Conservation (phyloP, 176 grass and related monocot genomes). For the Rhipidocladum racemiflorum region DNA sequence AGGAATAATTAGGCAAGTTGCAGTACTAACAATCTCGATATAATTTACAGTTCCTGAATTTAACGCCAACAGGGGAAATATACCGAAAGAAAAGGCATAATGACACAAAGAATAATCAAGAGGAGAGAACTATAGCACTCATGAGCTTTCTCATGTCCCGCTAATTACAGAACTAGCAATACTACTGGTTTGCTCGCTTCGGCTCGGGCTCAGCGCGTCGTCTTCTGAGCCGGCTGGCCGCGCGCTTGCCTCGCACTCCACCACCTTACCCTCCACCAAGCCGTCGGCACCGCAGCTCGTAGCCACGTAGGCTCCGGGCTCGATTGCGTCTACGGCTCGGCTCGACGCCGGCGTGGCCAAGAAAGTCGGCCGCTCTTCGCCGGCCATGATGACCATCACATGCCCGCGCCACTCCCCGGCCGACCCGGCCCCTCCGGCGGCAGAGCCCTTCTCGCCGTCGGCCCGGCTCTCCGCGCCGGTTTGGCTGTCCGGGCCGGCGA, state of each 20-base stretch:
- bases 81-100: not conserved
- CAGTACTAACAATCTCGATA: not conserved
- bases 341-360: slow-evolving; percentile 39
- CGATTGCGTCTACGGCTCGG: not conserved
- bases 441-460: slow-evolving; percentile 13
- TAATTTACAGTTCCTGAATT: not conserved
- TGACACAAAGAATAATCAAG: not conserved
- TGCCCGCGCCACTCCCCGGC: slow-evolving; percentile 19
- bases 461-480: not conserved
- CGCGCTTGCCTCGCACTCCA: slow-evolving; percentile 7
- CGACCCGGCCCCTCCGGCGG: not conserved
- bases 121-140: not conserved
- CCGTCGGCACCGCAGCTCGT: not conserved
- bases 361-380: slow-evolving; percentile 58
- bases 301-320: not conserved
- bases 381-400: slow-evolving; percentile 83
- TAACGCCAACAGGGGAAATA: not conserved
- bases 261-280: slow-evolving; percentile 14
- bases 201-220: too few relatives aligned
- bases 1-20: not conserved
- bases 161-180: slow-evolving; percentile 1
- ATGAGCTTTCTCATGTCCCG: not conserved
- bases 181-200: slow-evolving; percentile 11
- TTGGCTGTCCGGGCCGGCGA: slow-evolving; percentile 4
- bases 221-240: not conserved